Base-by-base conservation (phyloP, 192 early-diverging fungal genomes). In the Umbelopsis isabellina region DNA sequence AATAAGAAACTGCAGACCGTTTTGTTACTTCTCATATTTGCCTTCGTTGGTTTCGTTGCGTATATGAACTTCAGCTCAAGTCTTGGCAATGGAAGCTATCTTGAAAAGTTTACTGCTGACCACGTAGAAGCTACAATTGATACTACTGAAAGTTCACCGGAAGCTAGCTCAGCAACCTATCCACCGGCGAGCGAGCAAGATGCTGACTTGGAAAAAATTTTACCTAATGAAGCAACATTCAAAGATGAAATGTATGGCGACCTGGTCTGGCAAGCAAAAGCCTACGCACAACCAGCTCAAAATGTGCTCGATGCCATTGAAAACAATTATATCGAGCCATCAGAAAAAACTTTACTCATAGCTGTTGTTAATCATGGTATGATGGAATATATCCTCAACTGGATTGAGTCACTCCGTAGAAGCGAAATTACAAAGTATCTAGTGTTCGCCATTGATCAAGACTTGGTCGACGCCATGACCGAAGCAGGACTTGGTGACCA, bases 321-420 rank as follows among this genome's bases (percentile, higher is more conserved):
- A 20, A 22, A 44, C 4, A 73, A 67, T 23, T 48, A 51, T 37
- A 66, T 66, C 18, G 52, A 69, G 6, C 0, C 11, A 5, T 64
- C n/a, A 21, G 67, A 77, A 20, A 46, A 52, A 22, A 55, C 73
- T 2, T 30, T 78, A 61, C 74, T 77, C 25, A 75, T 75, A 13
- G 74, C 79, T 44, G 79, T 80, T 16, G 72, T 71, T 3, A 80
- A 80, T 41, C 23, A 35, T n/a, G 79, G 79, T 25, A 80, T 80
- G 79, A 70, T 68, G 11, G 75, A 80, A 46, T 80, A 80, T 51
- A 80, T 75, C 16, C 65, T 80, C 30, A 80, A 80, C 53, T 80
- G 79, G 79, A 76, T 76, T 30, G 74, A 73, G 30, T 80, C 79
- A 1, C 46, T 80, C 7, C 58, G 71, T 25, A 65, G 68, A 5